Evolutionary conservation across 257 asterid genomes (phyloP), one percentile per base, ranked within the genome.

Genomic region (Solanum bukasovii): DNA sequence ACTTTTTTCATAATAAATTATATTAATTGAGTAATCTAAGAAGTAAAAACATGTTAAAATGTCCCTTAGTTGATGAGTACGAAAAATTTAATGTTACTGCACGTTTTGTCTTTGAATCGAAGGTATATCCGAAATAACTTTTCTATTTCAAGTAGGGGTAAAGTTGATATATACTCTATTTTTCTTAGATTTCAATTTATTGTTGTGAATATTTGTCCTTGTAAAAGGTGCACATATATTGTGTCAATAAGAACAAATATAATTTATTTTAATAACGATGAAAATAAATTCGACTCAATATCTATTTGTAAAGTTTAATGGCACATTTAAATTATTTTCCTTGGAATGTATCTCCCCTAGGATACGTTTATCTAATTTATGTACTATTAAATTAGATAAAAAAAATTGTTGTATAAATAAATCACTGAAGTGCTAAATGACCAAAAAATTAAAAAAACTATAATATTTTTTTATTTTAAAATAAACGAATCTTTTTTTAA

Each of bases 1-100:
- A 23, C 89, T 93, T 94, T 35, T 95, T 97, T 18, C 85, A 93
- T 85, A 84, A 14, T 31, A 71, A 31, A 71, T 70, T 29, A 70
- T 7, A 29, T 68, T 13, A 68, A 29, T 70, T 29, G 38, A 70
- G 23, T 70, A 7, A 73, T 73, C 25, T 34, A 72, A 72, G 5
- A 72, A 72, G 44, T 33, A 18, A 33, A 71, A 31, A 8, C 5
- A 34, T 34, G 5, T 34, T 20, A 34, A 11, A 73, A 34, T 34
- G 46, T 7, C 81, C 81, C 81, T 18, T 72, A 18, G 3, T 71
- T 71, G 1, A 31, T 71, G 44, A 16, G 42, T 33, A 71, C 14
- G 6, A 65, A 4, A 25, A 65, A 2, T n/a, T 11, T 65, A n/a
- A 63, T n/a, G 31, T 25, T 2, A 63, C 71, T 4, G 2, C 1